A percentile compares a stretch with the other conserved stretches of the same genome.
phyloP scores from a whole-genome alignment of 257 asterid species.

The Cordia subcordata region DNA sequence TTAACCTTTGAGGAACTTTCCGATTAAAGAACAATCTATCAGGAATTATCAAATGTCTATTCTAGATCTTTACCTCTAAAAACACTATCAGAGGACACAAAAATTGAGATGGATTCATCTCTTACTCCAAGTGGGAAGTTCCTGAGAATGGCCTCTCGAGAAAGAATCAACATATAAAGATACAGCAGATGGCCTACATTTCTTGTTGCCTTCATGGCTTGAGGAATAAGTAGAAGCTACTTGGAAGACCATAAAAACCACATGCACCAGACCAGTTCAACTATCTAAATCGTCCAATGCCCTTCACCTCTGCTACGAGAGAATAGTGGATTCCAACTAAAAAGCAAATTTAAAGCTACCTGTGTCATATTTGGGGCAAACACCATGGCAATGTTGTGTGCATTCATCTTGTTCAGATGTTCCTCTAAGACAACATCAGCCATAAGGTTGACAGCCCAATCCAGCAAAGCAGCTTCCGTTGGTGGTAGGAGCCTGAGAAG shows the following conservation, averaged over 20 bases:
- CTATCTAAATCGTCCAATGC: not conserved
- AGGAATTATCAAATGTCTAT: too few relatives aligned
- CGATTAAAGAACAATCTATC: too few relatives aligned
- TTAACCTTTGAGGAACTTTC: too few relatives aligned
- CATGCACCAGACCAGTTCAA: not conserved
- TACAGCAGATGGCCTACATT: not conserved
- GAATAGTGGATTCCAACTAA: not conserved
- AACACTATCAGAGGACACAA: too few relatives aligned
- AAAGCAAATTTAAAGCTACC: constrained; percentile 4
- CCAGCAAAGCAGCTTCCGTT: constrained; percentile 1
- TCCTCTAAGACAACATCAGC: constrained; percentile 9
- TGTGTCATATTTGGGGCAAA: constrained; percentile 8
- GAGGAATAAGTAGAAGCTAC: not conserved
- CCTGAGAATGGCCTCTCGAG: not conserved
- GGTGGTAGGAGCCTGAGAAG: constrained; percentile 3
- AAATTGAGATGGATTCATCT: not conserved
- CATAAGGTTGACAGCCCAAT: constrained; percentile 8
- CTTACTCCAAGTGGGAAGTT: not conserved
- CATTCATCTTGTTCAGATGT: constrained; percentile 11
- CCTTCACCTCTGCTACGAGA: not conserved
- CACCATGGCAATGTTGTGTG: constrained; percentile 9
- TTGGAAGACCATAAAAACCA: not conserved
- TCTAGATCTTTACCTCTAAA: too few relatives aligned
- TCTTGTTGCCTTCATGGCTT: not conserved
- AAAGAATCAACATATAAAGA: too few relatives aligned